Base-by-base conservation (phyloP, 1,139 yeast genomes). In the Saccharomyces pastorianus region DNA sequence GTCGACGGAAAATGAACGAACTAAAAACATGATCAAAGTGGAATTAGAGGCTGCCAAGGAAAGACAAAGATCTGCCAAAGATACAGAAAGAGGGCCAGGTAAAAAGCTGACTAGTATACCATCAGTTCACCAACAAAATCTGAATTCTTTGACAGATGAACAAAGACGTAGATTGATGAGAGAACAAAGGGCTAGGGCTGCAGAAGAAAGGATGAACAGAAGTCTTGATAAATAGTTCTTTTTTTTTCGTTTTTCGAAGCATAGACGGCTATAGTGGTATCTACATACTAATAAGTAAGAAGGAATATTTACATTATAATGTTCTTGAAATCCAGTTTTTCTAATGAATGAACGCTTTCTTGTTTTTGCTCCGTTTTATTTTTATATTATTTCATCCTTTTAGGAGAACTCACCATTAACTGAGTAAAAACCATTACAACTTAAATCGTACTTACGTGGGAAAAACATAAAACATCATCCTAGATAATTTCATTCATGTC, bases 111-210 rank as follows among this genome's bases (percentile, higher is more conserved):
- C 63, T 5, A 61, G 62, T 42, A 53, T 65, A 2, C 51, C 63
- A 47, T 46, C 50, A 17, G 48, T 44, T 9, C 26, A 60, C 17
- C 68, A 67, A 32, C 71, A 62, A 20, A 70, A 66, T 47, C 51
- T 71, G 53, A 71, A 61, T 56, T 68, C 70, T 0, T 67, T 85
- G 54, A 73, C 79, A 8, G 91, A 85, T 1, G 88, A 84, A 46
- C 96, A 91, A 60, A 79, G 81, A 64, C 77, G 78, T 78, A 79
- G 84, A 64, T 72, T 93, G 32, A 90, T 91, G 85, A 80, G 99
- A 58, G 99, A 93, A 64, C 91, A 93, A 66, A 75, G 99, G 53
- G 98, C 98, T 0, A 77, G 98, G 57, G 99, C 99, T 0, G 97
- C 96, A 0, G 98, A 93, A 68, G 96, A 95, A 0, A 77, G 99